These are phyloP conservation scores for Talaromyces ruber DNA, from an alignment of 495 filamentous ascomycete species.

Conservation along the genomic window DNA sequence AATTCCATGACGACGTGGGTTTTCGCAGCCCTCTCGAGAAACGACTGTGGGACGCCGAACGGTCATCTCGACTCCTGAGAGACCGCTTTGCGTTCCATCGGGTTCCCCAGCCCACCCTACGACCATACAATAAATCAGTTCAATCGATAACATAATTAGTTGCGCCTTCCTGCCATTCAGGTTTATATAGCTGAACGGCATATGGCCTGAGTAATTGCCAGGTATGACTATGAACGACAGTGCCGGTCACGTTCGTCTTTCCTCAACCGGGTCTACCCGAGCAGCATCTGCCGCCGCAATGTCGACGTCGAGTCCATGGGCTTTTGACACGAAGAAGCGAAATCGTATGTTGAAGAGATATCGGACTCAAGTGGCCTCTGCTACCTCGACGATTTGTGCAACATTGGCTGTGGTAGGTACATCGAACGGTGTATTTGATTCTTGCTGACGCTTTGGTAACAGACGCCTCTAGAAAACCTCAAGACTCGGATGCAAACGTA, in stretches of 20 bases:
- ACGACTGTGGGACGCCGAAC: constrained; percentile 43
- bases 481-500: constrained; percentile 46
- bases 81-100: constrained; percentile 47
- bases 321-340: constrained; percentile 30
- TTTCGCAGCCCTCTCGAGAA: constrained; percentile 21
- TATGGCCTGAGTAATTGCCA: constrained; percentile 21
- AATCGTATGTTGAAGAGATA: constrained; percentile 36
- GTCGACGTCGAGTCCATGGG: constrained; percentile 27
- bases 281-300: constrained; percentile 20
- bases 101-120: constrained; percentile 35
- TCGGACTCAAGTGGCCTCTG: constrained; percentile 39
- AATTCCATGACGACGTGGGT: background rate
- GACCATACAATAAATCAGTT: background rate
- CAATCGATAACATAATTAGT: background rate
- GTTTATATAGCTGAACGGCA: background rate
- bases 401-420: constrained; percentile 35
- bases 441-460: background rate
- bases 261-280: constrained; percentile 16
- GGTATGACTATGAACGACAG: constrained; percentile 37
- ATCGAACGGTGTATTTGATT: background rate
- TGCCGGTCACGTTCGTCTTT: constrained; percentile 35
- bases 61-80: constrained; percentile 41
- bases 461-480: constrained; percentile 41
- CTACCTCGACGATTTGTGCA: constrained; percentile 32
- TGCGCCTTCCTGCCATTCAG: background rate